Evolutionary conservation across 192 early-diverging fungal genomes (phyloP), one percentile per base, ranked within the genome.

Genomic region (Gamsiella multidivaricata): DNA sequence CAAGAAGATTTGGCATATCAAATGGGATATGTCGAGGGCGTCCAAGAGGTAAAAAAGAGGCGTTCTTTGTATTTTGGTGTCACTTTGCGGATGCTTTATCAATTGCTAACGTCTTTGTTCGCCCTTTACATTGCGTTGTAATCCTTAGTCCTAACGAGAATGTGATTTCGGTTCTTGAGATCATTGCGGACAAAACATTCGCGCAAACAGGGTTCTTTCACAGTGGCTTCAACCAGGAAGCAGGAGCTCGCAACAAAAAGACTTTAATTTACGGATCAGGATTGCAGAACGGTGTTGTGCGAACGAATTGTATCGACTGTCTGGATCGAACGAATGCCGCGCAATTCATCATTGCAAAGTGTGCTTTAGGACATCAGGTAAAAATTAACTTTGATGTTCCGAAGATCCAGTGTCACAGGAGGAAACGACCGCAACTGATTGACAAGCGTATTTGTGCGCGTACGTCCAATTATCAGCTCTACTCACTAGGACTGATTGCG

Each of bases 221-320:
- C 69, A 97, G 92, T 62, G 94, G 96, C 4, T 83, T 88, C 22
- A 92, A 93, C 57, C 87, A 91, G 2, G 82, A 85, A 72, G 49
- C 53, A 23, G 34, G 18, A 42, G 15, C 23, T 32, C 18, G 17
- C 29, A 33, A 26, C 32, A 46, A 49, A 2, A 28, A 56, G 20
- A 67, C 43, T 34, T 5, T 43, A 6, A 45, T 61, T 15, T 56
- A 56, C 20, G 58, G 58, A 33, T 76, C 72, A 17, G 65, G 72
- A 34, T 79, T 83, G 11, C 97, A 98, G 76, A 86, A 88, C 20
- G 97, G 97, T 26, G 88, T 98, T 6, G 86, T 97, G 5, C 87
- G 97, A 18, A 97, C 95, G 58, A 99, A 99, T 69, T 99, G 97
- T 61, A 97, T 99, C 54, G 97, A 99, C 70, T 99, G 97, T 82